Conservation (phyloP, 306 rosid species). For the Vigna unguiculata region DNA sequence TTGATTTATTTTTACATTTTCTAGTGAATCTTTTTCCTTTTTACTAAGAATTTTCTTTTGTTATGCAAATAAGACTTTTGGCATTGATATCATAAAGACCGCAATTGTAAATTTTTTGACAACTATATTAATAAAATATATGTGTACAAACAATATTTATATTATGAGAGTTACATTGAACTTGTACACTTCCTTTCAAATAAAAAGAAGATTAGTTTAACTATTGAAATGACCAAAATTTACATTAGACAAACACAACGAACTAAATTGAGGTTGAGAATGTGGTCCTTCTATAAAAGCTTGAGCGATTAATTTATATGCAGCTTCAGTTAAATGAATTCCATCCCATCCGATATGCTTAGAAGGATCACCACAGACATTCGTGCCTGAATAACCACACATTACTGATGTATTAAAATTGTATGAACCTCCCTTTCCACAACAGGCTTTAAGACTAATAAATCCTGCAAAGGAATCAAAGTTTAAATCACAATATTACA, state of each 20-base stretch:
- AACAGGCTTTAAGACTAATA: constrained; percentile 39
- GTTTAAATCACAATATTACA: too few relatives aligned
- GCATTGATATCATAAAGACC: too few relatives aligned
- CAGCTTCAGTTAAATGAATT: constrained; percentile 71
- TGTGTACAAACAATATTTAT: too few relatives aligned
- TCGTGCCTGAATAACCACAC: constrained; percentile 30
- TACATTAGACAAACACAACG: not conserved
- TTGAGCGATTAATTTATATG: constrained; percentile 55
- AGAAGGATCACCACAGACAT: constrained; percentile 57
- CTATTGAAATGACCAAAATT: not conserved
- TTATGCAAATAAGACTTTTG: too few relatives aligned
- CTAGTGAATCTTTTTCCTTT: too few relatives aligned
- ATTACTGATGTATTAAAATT: constrained; percentile 19
- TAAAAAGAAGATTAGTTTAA: not conserved
- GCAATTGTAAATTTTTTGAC: too few relatives aligned
- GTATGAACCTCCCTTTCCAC: constrained; percentile 47
- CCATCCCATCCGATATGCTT: constrained; percentile 62
- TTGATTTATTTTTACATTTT: too few relatives aligned
- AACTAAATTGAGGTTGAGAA: constrained; percentile 38
- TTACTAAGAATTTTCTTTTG: too few relatives aligned
- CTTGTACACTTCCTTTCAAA: too few relatives aligned
- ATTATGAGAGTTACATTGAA: too few relatives aligned
- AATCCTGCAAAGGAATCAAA: constrained; percentile 47
- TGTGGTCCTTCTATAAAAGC: constrained; percentile 41
- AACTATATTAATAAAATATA: too few relatives aligned